phyloP scores from a whole-genome alignment of 2,329 filamentous ascomycete species.

The Aspergillus udagawae region DNA sequence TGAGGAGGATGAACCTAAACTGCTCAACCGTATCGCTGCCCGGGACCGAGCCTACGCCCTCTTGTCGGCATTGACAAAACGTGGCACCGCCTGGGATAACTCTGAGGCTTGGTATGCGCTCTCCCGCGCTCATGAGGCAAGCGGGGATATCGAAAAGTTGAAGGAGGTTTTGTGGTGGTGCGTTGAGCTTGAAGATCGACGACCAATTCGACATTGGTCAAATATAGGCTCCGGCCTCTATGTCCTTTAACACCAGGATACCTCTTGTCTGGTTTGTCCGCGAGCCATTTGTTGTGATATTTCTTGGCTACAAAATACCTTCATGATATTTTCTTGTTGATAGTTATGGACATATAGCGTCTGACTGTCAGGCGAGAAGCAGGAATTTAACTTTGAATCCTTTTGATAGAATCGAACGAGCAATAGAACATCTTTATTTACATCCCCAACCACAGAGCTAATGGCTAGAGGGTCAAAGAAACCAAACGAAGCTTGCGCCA shows the following conservation, averaged over 20 bases:
- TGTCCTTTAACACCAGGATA: slow-evolving; percentile 46
- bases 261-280: neutral
- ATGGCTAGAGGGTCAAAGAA: slow-evolving; percentile 3
- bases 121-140: slow-evolving; percentile 81
- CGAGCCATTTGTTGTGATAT: slow-evolving; percentile 8
- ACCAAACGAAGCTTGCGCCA: neutral
- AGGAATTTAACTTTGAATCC: neutral
- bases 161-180: slow-evolving; percentile 97
- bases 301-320: slow-evolving; percentile 24
- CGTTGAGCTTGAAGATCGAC: slow-evolving; percentile 85
- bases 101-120: slow-evolving; percentile 91
- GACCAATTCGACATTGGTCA: slow-evolving; percentile 74
- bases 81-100: slow-evolving; percentile 83
- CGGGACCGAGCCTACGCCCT: slow-evolving; percentile 85
- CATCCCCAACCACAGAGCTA: slow-evolving; percentile 15
- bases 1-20: slow-evolving; percentile 55
- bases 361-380: neutral
- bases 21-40: slow-evolving; percentile 79
- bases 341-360: slow-evolving; percentile 6
- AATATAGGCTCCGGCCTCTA: slow-evolving; percentile 65
- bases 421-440: slow-evolving; percentile 35
- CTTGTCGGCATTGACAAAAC: slow-evolving; percentile 75
- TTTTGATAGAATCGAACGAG: slow-evolving; percentile 14
- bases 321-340: slow-evolving; percentile 16
- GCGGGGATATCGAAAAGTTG: slow-evolving; percentile 78